phyloP scores from a whole-genome alignment of 2,329 filamentous ascomycete species.

The Eurotiales sp. region DNA sequence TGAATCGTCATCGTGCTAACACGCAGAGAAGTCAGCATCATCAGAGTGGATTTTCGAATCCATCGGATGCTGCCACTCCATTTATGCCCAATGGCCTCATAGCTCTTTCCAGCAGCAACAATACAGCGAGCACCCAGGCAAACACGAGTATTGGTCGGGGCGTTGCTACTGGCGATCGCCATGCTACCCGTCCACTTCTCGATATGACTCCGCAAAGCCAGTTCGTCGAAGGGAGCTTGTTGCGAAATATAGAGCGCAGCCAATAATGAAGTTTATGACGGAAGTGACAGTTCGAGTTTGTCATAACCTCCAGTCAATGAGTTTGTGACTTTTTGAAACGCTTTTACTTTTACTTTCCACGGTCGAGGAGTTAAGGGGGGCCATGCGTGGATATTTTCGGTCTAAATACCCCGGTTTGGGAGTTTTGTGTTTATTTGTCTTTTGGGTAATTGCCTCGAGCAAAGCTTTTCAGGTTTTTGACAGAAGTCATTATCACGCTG shows the following conservation, averaged over 20 bases:
- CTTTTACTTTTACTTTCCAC: not conserved
- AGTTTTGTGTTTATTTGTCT: not conserved
- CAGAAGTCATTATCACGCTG: no score
- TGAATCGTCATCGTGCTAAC: constrained; percentile 29
- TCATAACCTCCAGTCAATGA: not conserved
- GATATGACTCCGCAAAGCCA: constrained; percentile 40
- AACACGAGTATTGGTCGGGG: constrained; percentile 32
- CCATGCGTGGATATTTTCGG: not conserved
- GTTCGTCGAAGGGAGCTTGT: constrained; percentile 44
- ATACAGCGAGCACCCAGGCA: constrained; percentile 10
- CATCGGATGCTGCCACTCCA: constrained; percentile 17
- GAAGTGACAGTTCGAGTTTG: not conserved
- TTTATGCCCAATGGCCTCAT: constrained; percentile 39
- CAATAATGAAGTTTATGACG: not conserved
- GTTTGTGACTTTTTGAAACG: not conserved
- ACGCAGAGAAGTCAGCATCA: constrained; percentile 28
- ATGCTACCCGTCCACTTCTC: constrained; percentile 39
- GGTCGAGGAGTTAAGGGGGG: not conserved
- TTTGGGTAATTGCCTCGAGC: constrained; percentile 18
- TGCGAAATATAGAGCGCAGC: constrained; percentile 31
- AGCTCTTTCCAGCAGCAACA: constrained; percentile 21
- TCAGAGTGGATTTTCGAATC: constrained; percentile 14
- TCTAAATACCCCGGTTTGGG: not conserved
- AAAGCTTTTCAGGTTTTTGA: no score
- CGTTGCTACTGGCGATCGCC: constrained; percentile 37